A percentile compares a stretch with the other conserved stretches of the same genome.
Evolutionary conservation across 257 asterid species (phyloP).

Genomic region (Solanum tacnaense): DNA sequence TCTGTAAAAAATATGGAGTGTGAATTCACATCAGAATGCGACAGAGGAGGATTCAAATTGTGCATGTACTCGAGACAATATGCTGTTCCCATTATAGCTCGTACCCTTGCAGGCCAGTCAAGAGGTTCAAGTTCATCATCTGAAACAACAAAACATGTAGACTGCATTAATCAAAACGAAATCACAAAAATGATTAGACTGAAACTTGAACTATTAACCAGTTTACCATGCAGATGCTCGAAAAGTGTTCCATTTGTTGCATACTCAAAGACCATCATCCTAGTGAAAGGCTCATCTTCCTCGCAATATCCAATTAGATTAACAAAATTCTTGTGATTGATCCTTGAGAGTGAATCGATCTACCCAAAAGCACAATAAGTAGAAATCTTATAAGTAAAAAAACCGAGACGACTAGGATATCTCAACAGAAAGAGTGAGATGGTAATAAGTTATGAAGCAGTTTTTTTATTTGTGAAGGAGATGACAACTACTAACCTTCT

Average conservation of each 20-base stretch:
- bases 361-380: conserved; percentile 8
- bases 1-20: neutral
- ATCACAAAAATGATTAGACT: neutral
- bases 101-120: conserved; percentile 7
- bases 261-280: conserved; percentile 92
- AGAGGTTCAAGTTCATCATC: conserved; percentile 6
- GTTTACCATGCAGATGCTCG: conserved; percentile 85
- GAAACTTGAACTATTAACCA: neutral
- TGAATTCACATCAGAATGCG: conserved; percentile 2
- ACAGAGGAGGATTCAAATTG: conserved; percentile 3
- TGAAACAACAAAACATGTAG: neutral
- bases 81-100: conserved; percentile 11
- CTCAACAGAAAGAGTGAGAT: neutral
- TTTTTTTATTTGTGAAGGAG: neutral
- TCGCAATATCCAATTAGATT: conserved; percentile 76
- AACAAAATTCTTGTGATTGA: conserved; percentile 72
- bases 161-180: neutral
- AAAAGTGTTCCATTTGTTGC: conserved; percentile 85
- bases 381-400: neutral
- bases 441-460: neutral
- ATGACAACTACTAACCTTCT: conserved; percentile 12
- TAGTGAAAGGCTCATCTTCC: conserved; percentile 58
- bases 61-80: conserved; percentile 12
- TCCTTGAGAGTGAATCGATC: conserved; percentile 38
- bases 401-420: neutral